Evolutionary conservation across 176 grass and related monocot genomes (phyloP), one percentile per base, ranked within the genome.

Genomic region (Eleusine indica): DNA sequence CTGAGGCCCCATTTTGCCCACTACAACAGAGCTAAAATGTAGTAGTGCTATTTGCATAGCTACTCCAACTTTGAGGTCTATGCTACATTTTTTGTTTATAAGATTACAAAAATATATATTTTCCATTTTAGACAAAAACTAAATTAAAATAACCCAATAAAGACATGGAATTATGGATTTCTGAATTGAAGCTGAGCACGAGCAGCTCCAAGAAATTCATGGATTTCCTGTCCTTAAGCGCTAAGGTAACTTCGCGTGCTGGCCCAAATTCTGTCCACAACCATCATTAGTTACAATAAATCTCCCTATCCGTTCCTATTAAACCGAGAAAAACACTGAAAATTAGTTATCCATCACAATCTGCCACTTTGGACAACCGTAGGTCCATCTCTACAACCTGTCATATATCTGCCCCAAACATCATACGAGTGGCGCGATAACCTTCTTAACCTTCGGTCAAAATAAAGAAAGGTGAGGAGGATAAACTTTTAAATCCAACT

Each of bases 361-460:
- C 21, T 4, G 6, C 71, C 21, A 0, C 67, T 62, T 63, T 9
- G 19, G 6, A 73, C 35, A 74, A 57, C 58, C n/a, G 76, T 73
- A 54, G 76, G 67, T 66, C 58, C 76, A 66, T 66, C 30, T 42
- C 84, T 76, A 44, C 76, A 66, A 80, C 69, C 16, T 44, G 5
- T 14, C 54, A 64, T 47, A 52, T 71, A 52, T 71, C 68, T 29
- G 46, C 68, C 21, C 14, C 11, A 35, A 47, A n/a, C 68, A 73
- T 66, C 66, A 80, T 74, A 57, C 16, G 58, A 25, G 47, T 46
- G 77, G 84, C 21, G 77, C 21, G 77, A 80, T 86, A 81, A 68
- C 39, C 37, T 68, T 80, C 2, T 75, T 80, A 80, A 86, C 80
- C 77, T 57, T 40, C 4, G 60, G 47, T 74, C 69, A 57, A 74